Evolutionary conservation across 371 early-diverging fungal genomes (phyloP).

Genomic region (Circinella minor): DNA sequence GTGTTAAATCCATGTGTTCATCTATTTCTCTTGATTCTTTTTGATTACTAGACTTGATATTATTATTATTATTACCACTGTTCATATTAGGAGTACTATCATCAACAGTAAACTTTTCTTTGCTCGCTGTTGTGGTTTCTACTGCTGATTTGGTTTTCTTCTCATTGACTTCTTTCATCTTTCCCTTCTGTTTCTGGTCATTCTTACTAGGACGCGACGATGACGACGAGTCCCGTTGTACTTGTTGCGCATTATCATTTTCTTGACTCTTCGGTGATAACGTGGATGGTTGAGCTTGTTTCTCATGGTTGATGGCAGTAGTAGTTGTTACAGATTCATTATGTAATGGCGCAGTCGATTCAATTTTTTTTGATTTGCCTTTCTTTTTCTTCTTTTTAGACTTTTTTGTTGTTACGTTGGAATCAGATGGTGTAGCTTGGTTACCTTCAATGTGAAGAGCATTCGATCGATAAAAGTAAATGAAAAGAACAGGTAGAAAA

Average conservation of each 20-base stretch:
- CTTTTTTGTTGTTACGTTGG: conserved; percentile 25
- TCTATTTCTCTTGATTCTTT: conserved; percentile 34
- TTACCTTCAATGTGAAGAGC: neutral
- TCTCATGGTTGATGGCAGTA: neutral
- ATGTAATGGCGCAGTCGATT: neutral
- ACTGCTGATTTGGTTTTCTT: conserved; percentile 8
- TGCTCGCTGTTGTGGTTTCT: neutral
- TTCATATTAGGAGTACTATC: too few relatives aligned
- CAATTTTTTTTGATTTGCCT: conserved; percentile 6
- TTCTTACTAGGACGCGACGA: neutral
- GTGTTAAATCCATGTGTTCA: conserved; percentile 47
- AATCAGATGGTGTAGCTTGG: conserved; percentile 11
- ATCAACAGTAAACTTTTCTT: too few relatives aligned
- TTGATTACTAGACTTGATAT: neutral
- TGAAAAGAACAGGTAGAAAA: conserved; percentile 27
- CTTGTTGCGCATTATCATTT: too few relatives aligned
- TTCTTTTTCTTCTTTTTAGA: conserved; percentile 13
- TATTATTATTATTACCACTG: neutral
- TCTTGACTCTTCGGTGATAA: too few relatives aligned
- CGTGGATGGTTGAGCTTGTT: too few relatives aligned
- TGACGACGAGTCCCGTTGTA: neutral
- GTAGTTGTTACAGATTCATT: neutral
- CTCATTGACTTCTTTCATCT: neutral
- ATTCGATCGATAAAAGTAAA: conserved; percentile 18
- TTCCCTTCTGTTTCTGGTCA: neutral